These are phyloP conservation scores for Aspergillus homomorphus DNA, from an alignment of 495 filamentous ascomycete species.

Conservation along the genomic window DNA sequence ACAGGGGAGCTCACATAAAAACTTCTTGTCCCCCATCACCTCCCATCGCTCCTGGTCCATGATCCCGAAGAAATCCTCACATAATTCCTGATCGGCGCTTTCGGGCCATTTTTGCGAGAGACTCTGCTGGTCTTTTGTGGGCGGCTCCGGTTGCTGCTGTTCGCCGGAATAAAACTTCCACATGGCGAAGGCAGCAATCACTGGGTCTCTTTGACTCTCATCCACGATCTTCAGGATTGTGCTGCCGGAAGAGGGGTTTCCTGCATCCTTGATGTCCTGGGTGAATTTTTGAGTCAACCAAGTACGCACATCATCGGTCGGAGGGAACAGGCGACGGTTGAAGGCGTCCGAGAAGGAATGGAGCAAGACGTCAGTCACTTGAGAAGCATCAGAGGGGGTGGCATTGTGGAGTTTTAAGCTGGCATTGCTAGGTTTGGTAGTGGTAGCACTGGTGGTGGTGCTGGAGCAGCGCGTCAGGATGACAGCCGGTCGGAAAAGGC, in stretches of 20 bases:
- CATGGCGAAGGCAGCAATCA: conserved; percentile 12
- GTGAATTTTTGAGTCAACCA: conserved; percentile 7
- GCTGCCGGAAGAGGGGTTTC: neutral
- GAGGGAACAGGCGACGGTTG: conserved; percentile 11
- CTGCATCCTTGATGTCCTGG: neutral
- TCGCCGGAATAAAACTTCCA: conserved; percentile 5
- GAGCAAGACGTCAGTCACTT: conserved; percentile 7
- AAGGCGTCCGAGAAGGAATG: conserved; percentile 7
- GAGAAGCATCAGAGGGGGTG: neutral
- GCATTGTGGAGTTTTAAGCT: conserved; percentile 9
- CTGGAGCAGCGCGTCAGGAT: neutral
- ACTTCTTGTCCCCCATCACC: conserved; percentile 5
- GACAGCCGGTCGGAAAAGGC: neutral
- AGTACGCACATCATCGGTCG: conserved; percentile 3
- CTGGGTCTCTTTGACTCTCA: neutral
- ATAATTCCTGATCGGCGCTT: conserved; percentile 10
- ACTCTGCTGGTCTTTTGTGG: neutral
- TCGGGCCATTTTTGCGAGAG: conserved; percentile 7
- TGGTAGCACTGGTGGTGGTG: neutral
- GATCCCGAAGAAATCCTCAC: conserved; percentile 4
- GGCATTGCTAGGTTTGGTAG: neutral
- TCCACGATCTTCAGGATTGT: conserved; percentile 9
- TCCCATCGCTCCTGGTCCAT: neutral
- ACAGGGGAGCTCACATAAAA: conserved; percentile 10
- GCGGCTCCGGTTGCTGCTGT: neutral